Percentiles rank a stretch among this genome's conserved stretches.
These are phyloP conservation scores for Earliella scabrosa DNA, from an alignment of 1,284 basidiomycete genomes.

Conservation along the genomic window DNA sequence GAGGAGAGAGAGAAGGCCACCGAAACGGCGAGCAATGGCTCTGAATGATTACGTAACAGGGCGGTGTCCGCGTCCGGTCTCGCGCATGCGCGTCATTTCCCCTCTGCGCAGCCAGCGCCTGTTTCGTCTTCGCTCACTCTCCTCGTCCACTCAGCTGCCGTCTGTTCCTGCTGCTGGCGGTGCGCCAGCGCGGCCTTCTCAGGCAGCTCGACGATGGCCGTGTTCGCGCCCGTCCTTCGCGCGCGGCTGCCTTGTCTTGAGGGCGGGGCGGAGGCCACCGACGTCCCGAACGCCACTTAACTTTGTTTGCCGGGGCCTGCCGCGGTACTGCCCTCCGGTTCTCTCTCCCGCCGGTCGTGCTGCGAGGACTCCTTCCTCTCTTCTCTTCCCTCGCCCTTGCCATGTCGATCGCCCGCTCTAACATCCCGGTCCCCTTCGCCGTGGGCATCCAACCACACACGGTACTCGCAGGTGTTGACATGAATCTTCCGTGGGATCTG, in stretches of 20 bases:
- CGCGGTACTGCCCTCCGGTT: constrained; percentile 8
- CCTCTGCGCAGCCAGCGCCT: no score
- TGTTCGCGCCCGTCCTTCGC: no score
- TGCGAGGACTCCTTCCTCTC: neutral
- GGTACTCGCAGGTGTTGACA: no score
- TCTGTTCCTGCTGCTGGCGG: no score
- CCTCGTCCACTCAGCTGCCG: neutral
- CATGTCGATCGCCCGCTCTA: no score
- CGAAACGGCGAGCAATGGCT: constrained; percentile 16
- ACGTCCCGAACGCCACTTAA: neutral
- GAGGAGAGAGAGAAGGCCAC: constrained; percentile 7
- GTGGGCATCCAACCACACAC: no score
- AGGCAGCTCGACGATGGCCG: no score
- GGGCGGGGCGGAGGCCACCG: neutral
- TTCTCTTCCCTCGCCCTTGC: neutral
- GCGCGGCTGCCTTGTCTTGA: no score
- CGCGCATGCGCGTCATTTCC: no score
- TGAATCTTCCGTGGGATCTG: no score
- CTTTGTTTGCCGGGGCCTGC: constrained; percentile 9
- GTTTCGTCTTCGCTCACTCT: neutral
- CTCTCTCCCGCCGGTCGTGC: neutral
- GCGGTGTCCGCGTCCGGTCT: constrained; percentile 18
- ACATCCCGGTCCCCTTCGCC: no score
- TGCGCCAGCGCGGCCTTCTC: no score
- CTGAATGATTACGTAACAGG: constrained; percentile 21